Evolutionary conservation across 306 rosid species (phyloP).

Genomic region (Heteromeles arbutifolia): DNA sequence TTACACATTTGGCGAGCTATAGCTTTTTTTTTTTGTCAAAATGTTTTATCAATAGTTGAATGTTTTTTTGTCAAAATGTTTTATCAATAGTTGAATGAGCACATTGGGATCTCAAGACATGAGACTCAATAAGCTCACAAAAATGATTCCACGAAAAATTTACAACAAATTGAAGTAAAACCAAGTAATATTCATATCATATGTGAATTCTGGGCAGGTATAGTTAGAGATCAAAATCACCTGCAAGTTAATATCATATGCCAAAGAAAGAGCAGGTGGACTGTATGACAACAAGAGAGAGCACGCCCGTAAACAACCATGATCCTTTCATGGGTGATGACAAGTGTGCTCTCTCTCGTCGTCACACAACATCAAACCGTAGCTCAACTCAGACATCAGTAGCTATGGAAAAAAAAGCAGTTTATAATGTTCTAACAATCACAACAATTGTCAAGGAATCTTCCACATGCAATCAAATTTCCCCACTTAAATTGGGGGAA

Average conservation of each 20-base stretch:
- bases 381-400: neutral
- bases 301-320: slow-evolving; percentile 28
- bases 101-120: neutral
- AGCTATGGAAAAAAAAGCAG: neutral
- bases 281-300: slow-evolving; percentile 22
- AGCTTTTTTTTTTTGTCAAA: no score
- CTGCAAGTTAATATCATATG: neutral
- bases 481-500: neutral
- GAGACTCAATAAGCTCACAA: neutral
- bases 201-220: neutral
- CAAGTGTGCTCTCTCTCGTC: slow-evolving; percentile 34
- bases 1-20: no score
- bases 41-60: no score
- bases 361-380: slow-evolving; percentile 10
- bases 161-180: neutral
- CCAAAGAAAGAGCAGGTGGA: neutral
- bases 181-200: neutral
- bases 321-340: slow-evolving; percentile 6
- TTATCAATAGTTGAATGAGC: neutral
- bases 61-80: no score
- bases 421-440: neutral
- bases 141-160: neutral
- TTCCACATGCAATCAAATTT: neutral
- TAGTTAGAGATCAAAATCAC: neutral
- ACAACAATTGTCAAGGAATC: neutral